A percentile compares a stretch with the other conserved stretches of the same genome.
These are phyloP conservation scores for Anisodus acutangulus DNA, from an alignment of 257 asterid species.

Conservation along the genomic window DNA sequence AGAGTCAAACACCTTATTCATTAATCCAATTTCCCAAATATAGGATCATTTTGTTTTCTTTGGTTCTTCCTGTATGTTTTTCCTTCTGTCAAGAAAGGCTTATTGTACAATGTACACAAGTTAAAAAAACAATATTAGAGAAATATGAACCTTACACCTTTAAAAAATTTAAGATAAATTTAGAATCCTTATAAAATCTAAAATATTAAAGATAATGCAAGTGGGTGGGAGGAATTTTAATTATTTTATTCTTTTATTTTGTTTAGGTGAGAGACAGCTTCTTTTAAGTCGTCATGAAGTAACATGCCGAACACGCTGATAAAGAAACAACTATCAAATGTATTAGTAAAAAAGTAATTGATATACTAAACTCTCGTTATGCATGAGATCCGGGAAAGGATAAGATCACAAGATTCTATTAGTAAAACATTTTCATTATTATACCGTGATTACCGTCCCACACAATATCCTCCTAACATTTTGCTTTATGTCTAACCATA, in stretches of 20 bases:
- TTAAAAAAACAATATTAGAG: not conserved
- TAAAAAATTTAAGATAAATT: not conserved
- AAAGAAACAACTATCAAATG: not conserved
- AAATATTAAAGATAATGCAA: not conserved
- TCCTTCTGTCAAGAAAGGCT: not conserved
- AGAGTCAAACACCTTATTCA: not conserved
- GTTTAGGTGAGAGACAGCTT: not conserved
- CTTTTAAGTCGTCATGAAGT: not conserved
- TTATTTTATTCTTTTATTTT: not conserved
- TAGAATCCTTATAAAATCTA: not conserved
- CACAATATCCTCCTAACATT: not conserved
- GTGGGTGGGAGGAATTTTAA: not conserved
- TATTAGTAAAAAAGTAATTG: not conserved
- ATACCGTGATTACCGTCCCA: not conserved
- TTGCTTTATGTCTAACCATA: not conserved
- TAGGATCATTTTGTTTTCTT: not conserved
- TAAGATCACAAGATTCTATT: too few species aligned
- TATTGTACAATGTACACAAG: not conserved
- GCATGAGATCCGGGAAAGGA: too few species aligned
- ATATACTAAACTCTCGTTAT: too few species aligned
- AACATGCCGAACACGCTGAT: not conserved
- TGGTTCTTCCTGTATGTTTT: not conserved
- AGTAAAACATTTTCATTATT: conserved; percentile 2
- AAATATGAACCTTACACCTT: not conserved
- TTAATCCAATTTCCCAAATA: too few species aligned